Evolutionary conservation across 345 rosid species (phyloP), one percentile per base, ranked within the genome.

Genomic region (Toxicodendron radicans): DNA sequence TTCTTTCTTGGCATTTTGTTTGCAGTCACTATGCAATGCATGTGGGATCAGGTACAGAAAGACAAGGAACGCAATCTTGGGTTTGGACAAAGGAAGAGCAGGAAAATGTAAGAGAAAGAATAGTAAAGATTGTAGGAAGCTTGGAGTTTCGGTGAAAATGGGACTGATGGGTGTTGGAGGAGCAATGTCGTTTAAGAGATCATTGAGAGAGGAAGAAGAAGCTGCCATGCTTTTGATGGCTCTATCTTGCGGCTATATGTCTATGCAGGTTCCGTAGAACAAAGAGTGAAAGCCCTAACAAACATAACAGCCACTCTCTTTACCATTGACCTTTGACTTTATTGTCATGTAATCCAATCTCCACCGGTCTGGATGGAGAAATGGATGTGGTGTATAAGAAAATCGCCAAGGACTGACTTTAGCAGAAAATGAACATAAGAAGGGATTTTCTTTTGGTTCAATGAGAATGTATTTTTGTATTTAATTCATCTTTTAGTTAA

Each of bases 11-110:
- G 14, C 68, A 3, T 1, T 49, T 64, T 68, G 60, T 9, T 16
- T 84, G 73, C 83, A 94, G 98, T 87, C 97, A 1, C 80, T 92
- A 71, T 94, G 98, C 58, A 92, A 94, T 81, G 98, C 98, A 7
- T 92, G 98, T 73, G 98, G 97, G 82, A 94, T 94, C 79, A 90
- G 92, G 72, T 78, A 88, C 71, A 88, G 97, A 72, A 94, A 94
- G 83, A 85, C 77, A 85, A 88, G 76, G 57, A 88, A 85, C 62
- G 87, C 78, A 18, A 43, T 76, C 58, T 51, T 82, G 20, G 87
- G 84, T 2, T 5, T 65, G 65, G 81, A 78, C 32, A 79, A 64
- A 45, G 74, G 73, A 62, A 72, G 74, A 68, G 57, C 61, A 21
- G 74, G 73, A 73, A 79, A 58, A 72, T 66, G 71, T 16, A 70